phyloP scores from a whole-genome alignment of 495 filamentous ascomycete genomes.

The Friedmanniomyces simplex region DNA sequence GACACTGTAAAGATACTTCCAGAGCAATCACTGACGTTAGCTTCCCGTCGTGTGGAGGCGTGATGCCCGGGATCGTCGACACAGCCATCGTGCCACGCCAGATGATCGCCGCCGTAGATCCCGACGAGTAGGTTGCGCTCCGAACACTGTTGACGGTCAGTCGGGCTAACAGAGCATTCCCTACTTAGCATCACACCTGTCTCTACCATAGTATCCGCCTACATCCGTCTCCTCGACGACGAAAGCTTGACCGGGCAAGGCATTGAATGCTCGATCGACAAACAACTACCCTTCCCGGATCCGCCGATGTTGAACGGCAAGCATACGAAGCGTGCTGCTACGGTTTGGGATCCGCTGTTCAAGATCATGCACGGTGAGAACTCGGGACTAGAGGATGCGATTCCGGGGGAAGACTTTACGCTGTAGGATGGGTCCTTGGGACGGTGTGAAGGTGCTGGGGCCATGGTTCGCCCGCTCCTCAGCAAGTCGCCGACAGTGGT shows the following conservation, averaged over 20 bases:
- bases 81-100: conserved; percentile 33
- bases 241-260: conserved; percentile 26
- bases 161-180: no score
- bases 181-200: conserved; percentile 31
- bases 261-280: conserved; percentile 31
- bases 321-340: conserved; percentile 25
- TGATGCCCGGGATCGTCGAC: conserved; percentile 17
- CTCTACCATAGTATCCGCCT: conserved; percentile 29
- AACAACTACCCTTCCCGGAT: conserved; percentile 25
- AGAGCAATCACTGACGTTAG: neutral
- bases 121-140: conserved; percentile 21
- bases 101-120: conserved; percentile 31
- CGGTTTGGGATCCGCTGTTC: conserved; percentile 36
- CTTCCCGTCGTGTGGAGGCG: neutral
- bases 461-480: no score
- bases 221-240: conserved; percentile 29
- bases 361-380: conserved; percentile 32
- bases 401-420: conserved; percentile 15
- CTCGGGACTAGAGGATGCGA: conserved; percentile 31
- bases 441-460: no score
- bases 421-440: neutral
- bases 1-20: conserved; percentile 26
- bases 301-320: conserved; percentile 28
- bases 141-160: no score
- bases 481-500: no score